phyloP scores from a whole-genome alignment of 179 eudicot genomes.

The Silene vulgaris region DNA sequence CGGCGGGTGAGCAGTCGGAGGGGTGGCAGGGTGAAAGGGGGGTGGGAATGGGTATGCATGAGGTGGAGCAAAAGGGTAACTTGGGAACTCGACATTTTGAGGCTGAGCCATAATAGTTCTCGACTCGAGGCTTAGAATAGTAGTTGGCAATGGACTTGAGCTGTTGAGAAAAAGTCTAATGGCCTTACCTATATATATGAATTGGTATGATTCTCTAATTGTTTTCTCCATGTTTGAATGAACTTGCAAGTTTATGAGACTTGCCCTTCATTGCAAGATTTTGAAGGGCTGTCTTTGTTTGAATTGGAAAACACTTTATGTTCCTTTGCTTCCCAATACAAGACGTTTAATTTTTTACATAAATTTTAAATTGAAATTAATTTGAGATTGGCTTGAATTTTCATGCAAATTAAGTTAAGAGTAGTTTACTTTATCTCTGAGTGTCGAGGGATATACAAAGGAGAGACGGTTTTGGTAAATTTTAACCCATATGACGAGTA shows the following conservation, averaged over 20 bases:
- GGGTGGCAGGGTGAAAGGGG: slow-evolving; percentile 29
- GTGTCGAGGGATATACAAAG: no score
- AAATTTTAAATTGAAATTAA: no score
- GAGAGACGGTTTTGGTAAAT: no score
- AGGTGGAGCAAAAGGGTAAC: slow-evolving; percentile 37
- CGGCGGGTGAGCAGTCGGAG: slow-evolving; percentile 15
- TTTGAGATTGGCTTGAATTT: not conserved
- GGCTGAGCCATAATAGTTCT: slow-evolving; percentile 22
- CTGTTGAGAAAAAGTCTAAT: not conserved
- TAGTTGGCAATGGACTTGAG: not conserved
- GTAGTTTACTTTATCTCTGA: no score
- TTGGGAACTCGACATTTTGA: slow-evolving; percentile 32
- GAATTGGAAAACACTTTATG: slow-evolving; percentile 29
- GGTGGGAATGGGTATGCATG: slow-evolving; percentile 36
- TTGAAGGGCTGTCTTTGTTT: slow-evolving; percentile 32
- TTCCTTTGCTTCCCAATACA: slow-evolving; percentile 23
- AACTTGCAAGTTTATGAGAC: slow-evolving; percentile 30
- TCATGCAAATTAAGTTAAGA: no score
- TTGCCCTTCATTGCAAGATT: slow-evolving; percentile 34
- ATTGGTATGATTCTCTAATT: not conserved
- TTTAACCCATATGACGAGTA: no score
- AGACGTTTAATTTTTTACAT: not conserved
- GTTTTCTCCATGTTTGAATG: slow-evolving; percentile 11
- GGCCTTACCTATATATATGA: slow-evolving; percentile 16
- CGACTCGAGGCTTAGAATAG: not conserved